Base-by-base conservation (phyloP, 306 rosid genomes). In the Hippophae rhamnoides region DNA sequence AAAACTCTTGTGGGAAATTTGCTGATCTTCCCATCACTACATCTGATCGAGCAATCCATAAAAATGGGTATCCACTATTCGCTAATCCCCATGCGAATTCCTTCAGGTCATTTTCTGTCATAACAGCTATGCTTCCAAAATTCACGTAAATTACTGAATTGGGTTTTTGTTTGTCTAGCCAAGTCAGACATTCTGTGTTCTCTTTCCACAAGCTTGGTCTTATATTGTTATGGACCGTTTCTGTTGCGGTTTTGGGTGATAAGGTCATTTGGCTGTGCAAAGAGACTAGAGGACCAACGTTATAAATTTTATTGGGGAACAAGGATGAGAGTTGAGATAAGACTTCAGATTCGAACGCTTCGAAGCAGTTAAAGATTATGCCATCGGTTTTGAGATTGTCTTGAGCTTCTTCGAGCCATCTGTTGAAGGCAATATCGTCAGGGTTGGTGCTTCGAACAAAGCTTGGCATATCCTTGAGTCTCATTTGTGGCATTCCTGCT, bases 381-480 rank as follows among this genome's bases (percentile, higher is more conserved):
- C 42, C 69, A 5, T 65, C 70, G 62, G 62, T 13, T 13, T 41
- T 65, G 47, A 65, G 49, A 45, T 13, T 47, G 43, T 56, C 70
- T 10, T 47, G 62, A 7, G 13, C 70, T 42, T 65, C 70, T 65
- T 65, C 56, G 6, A 65, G 56, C 56, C 69, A 65, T 26, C 70
- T 53, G 62, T 65, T 65, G 56, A 65, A 65, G 56, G 70, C 62
- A 2, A 65, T 65, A 56, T 65, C 70, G 5, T 65, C 42, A 0
- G 56, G 62, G 13, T 65, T 42, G 31, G 62, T 65, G 49, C 56
- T 47, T 12, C 70, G 12, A 12, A 56, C 43, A 42, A 65, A 65
- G 70, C 26, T 65, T 7, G 70, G 70, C 70, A 65, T 65, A 62
- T 56, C 70, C 10, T 65, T 65, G 27, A 65, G 70, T 27, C 62